These are phyloP conservation scores for Magnusiomyces magnusii DNA, from an alignment of 1,139 yeast species.

Conservation along the genomic window DNA sequence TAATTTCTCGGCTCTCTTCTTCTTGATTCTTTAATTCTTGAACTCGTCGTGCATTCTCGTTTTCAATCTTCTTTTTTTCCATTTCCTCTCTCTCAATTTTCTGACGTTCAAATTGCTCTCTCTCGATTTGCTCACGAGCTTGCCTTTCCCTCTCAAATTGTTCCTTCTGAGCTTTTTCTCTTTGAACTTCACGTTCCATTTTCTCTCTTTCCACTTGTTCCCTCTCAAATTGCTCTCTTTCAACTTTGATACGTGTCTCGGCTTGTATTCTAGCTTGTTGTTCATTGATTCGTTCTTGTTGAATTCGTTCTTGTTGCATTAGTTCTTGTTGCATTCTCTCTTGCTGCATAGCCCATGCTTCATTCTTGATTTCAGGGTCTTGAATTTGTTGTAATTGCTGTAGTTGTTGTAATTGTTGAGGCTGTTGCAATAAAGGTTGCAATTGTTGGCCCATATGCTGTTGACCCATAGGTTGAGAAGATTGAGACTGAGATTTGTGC, in stretches of 20 bases:
- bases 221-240: no score
- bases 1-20: no score
- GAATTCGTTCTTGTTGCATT: not conserved
- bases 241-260: constrained; percentile 6
- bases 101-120: constrained; percentile 6
- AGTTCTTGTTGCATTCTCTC: not conserved
- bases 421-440: not conserved
- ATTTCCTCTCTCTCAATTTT: not conserved
- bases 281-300: not conserved
- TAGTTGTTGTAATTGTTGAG: no score
- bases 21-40: no score
- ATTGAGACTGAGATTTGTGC: constrained; percentile 20
- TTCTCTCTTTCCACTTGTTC: no score
- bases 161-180: no score
- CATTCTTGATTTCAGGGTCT: not conserved
- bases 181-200: no score
- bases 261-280: not conserved
- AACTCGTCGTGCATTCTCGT: not conserved
- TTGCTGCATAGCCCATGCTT: not conserved
- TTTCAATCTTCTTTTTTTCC: not conserved
- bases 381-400: not conserved
- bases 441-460: not conserved
- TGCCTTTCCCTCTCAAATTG: no score
- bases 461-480: not conserved
- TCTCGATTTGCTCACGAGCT: constrained; percentile 6